Conservation (phyloP, 2,329 filamentous ascomycete species). For the Paracamarosporium sp. region DNA sequence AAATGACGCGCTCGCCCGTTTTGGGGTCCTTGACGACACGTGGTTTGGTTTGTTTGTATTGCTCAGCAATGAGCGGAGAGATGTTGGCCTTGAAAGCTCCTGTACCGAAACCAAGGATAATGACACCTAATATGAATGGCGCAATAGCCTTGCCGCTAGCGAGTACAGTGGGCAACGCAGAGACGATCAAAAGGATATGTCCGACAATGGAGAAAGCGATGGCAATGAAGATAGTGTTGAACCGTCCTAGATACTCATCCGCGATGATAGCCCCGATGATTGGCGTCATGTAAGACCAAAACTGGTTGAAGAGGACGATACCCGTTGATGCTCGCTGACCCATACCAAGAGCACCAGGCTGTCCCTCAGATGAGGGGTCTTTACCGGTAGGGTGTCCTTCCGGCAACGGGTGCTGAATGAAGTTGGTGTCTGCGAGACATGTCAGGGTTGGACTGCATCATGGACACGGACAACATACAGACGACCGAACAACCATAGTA, state of each 20-base stretch:
- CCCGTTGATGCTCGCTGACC: conserved; percentile 47
- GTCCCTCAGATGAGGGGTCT: conserved; percentile 35
- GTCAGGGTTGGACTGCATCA: background rate
- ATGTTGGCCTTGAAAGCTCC: conserved; percentile 56
- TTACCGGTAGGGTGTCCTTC: conserved; percentile 40
- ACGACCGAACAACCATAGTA: conserved; percentile 77
- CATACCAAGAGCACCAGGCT: conserved; percentile 44
- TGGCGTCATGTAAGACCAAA: conserved; percentile 51
- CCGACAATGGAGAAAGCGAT: conserved; percentile 58
- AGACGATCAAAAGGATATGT: conserved; percentile 61
- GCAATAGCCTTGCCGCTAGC: conserved; percentile 54
- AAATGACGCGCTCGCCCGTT: conserved; percentile 71
- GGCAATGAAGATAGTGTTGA: conserved; percentile 65
- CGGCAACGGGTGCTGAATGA: conserved; percentile 45
- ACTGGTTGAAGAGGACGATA: conserved; percentile 46
- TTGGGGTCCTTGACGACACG: conserved; percentile 60
- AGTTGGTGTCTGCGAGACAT: conserved; percentile 44
- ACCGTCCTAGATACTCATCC: conserved; percentile 65
- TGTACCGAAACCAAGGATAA: conserved; percentile 55
- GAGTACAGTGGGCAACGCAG: conserved; percentile 58
- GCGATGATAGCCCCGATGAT: conserved; percentile 63
- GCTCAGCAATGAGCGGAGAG: conserved; percentile 73
- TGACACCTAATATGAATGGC: conserved; percentile 60
- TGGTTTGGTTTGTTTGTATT: conserved; percentile 67
- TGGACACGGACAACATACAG: conserved; percentile 54